A percentile compares a stretch with the other conserved stretches of the same genome.
Evolutionary conservation across 2,329 filamentous ascomycete genomes (phyloP).

Genomic region (Exophiala dermatitidis): DNA sequence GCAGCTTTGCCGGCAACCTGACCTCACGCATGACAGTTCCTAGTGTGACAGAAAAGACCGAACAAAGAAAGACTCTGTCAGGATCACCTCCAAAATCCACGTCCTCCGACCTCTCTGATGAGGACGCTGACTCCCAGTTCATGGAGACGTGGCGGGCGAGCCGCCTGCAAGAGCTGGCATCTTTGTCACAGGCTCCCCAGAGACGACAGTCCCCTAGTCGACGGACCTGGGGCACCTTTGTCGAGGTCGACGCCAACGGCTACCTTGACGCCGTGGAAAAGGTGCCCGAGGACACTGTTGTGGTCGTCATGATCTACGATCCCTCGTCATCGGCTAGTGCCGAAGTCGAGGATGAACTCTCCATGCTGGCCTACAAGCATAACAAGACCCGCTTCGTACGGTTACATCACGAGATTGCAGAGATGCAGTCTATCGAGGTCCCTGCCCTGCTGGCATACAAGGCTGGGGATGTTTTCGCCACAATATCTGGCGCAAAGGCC

Average conservation of each 20-base stretch:
- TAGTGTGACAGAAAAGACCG: constrained; percentile 22
- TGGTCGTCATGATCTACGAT: constrained; percentile 92
- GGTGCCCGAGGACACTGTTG: constrained; percentile 68
- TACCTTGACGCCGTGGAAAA: constrained; percentile 97
- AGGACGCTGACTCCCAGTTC: constrained; percentile 41
- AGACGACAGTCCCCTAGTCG: constrained; percentile 58
- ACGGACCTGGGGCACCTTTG: constrained; percentile 68
- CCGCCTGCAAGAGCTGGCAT: constrained; percentile 68
- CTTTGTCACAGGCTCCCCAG: constrained; percentile 44
- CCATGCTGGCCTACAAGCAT: constrained; percentile 64
- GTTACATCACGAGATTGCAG: constrained; percentile 82
- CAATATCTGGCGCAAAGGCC: constrained; percentile 67
- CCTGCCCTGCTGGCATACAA: constrained; percentile 85
- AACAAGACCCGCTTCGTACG: constrained; percentile 77
- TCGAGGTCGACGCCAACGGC: constrained; percentile 78
- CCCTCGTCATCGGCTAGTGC: constrained; percentile 72
- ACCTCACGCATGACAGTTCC: constrained; percentile 9
- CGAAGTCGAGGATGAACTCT: constrained; percentile 70
- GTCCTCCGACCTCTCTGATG: constrained; percentile 25
- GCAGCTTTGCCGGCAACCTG: constrained; percentile 18
- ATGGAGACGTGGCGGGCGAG: constrained; percentile 78
- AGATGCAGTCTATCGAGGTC: constrained; percentile 83
- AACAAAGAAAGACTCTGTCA: constrained; percentile 22
- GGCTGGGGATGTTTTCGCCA: constrained; percentile 83
- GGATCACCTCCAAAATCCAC: constrained; percentile 16